Conservation (phyloP, 176 grass and related monocot species). For the Triticum urartu region DNA sequence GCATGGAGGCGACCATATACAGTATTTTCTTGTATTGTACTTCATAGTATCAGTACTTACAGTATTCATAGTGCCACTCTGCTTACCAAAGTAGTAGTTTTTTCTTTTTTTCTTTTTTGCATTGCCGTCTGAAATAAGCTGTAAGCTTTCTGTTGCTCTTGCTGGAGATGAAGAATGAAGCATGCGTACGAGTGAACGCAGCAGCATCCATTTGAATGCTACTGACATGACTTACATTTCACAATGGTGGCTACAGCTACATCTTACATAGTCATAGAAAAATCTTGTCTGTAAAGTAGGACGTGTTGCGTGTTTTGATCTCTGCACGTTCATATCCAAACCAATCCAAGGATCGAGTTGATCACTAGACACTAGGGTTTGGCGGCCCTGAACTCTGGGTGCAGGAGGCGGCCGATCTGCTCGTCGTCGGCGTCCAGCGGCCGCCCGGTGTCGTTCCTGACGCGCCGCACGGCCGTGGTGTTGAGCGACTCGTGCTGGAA, state of each 20-base stretch:
- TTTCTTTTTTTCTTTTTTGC: neutral
- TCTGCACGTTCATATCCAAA: neutral
- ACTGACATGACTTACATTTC: neutral
- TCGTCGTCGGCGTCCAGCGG: slow-evolving; percentile 61
- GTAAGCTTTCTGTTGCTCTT: neutral
- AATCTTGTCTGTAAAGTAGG: too few relatives aligned
- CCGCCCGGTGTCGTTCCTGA: slow-evolving; percentile 51
- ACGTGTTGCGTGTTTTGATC: neutral
- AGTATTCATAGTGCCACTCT: neutral
- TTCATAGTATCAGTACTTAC: neutral
- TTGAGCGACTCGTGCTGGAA: slow-evolving; percentile 73
- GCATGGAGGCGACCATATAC: neutral
- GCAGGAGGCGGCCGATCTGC: slow-evolving; percentile 59
- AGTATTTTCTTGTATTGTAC: slow-evolving; percentile 1
- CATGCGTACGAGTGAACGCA: neutral
- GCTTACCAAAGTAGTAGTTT: neutral
- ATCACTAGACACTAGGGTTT: neutral
- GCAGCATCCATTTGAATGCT: neutral
- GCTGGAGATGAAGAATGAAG: neutral
- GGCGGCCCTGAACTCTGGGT: slow-evolving; percentile 54
- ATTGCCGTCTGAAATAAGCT: neutral
- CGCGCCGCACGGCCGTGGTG: slow-evolving; percentile 49
- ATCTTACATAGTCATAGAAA: neutral
- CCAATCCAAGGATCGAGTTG: neutral
- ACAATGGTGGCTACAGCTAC: neutral